Conservation (phyloP, 805 yeast genomes). For the Ogataea methylovora region DNA sequence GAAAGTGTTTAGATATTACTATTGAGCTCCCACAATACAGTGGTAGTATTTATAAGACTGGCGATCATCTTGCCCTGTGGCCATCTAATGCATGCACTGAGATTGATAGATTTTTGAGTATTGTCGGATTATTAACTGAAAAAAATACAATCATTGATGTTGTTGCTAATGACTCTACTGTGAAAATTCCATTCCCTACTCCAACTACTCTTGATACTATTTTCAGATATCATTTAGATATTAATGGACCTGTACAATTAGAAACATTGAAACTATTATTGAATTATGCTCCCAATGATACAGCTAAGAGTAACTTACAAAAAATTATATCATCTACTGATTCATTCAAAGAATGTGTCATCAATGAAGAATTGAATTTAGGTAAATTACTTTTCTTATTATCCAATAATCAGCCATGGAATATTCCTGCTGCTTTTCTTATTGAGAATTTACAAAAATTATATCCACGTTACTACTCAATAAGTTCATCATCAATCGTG, state of each 20-base stretch:
- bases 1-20: too few species aligned
- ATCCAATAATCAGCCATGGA: too few species aligned
- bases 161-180: slow-evolving; percentile 57
- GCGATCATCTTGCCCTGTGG: slow-evolving; percentile 91
- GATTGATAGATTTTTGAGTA: slow-evolving; percentile 50
- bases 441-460: too few species aligned
- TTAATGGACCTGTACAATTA: slow-evolving; percentile 81
- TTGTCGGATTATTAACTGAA: slow-evolving; percentile 47
- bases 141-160: slow-evolving; percentile 47
- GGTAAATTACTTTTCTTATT: too few species aligned
- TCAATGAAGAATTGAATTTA: too few species aligned
- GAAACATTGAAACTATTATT: slow-evolving; percentile 63
- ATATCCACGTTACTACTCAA: too few species aligned
- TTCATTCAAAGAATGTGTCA: too few species aligned
- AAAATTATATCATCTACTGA: too few species aligned
- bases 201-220: slow-evolving; percentile 77
- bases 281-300: slow-evolving; percentile 70
- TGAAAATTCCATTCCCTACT: slow-evolving; percentile 47
- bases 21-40: too few species aligned
- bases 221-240: slow-evolving; percentile 73
- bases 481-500: too few species aligned
- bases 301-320: too few species aligned
- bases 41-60: slow-evolving; percentile 89
- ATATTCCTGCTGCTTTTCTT: too few species aligned
- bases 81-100: slow-evolving; percentile 71